phyloP scores from a whole-genome alignment of 139 green algal species.

The Picochlorum costavermella region DNA sequence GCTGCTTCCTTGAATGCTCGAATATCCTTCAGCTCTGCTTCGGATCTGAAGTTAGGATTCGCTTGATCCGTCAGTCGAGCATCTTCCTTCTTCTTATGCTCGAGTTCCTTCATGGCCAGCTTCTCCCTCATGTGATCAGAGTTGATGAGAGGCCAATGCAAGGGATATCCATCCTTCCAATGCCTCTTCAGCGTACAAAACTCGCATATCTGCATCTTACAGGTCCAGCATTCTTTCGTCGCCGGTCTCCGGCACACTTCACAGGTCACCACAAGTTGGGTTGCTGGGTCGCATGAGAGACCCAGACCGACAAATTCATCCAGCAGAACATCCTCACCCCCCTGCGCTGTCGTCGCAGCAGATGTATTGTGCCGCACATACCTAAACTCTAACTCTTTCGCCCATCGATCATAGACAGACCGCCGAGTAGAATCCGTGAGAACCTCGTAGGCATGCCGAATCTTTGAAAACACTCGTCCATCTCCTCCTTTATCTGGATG shows the following conservation, averaged over 20 bases:
- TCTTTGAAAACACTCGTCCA: constrained; percentile 25
- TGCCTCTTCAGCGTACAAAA: constrained; percentile 76
- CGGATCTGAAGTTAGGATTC: constrained; percentile 40
- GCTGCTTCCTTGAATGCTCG: constrained; percentile 49
- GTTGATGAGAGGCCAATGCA: constrained; percentile 77
- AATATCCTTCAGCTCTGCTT: constrained; percentile 43
- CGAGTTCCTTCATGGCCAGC: constrained; percentile 61
- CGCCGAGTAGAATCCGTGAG: constrained; percentile 43
- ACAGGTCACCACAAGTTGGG: constrained; percentile 77
- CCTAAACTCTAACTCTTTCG: constrained; percentile 49
- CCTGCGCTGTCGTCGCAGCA: constrained; percentile 21
- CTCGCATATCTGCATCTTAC: constrained; percentile 66
- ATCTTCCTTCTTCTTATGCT: constrained; percentile 70
- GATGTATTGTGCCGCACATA: constrained; percentile 21
- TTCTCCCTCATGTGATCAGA: constrained; percentile 48
- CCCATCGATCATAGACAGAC: constrained; percentile 61
- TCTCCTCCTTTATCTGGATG: constrained; percentile 82
- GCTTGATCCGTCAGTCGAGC: constrained; percentile 26
- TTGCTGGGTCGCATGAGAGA: constrained; percentile 36
- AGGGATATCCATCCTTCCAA: constrained; percentile 55
- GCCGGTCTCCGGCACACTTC: constrained; percentile 74
- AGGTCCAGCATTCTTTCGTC: constrained; percentile 67
- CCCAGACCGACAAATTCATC: constrained; percentile 56
- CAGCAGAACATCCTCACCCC: constrained; percentile 63
- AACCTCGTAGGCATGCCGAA: constrained; percentile 55